phyloP scores from a whole-genome alignment of 2,329 filamentous ascomycete species.

The Canariomyces notabilis region DNA sequence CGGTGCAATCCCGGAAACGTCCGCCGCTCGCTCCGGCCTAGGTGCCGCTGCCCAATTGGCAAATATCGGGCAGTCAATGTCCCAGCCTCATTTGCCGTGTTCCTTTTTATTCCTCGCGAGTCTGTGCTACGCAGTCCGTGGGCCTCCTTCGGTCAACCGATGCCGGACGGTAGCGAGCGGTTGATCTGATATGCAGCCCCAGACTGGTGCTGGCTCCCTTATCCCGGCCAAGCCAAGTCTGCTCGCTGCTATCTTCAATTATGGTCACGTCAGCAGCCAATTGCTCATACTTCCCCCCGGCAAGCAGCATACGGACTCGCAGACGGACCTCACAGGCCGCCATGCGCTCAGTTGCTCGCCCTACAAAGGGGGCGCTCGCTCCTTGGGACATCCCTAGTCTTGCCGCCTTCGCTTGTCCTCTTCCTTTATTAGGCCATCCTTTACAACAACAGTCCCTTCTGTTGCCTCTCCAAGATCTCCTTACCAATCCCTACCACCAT shows the following conservation, averaged over 20 bases:
- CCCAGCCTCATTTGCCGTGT: slow-evolving; percentile 21
- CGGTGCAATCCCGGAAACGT: slow-evolving; percentile 17
- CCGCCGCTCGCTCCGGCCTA: slow-evolving; percentile 6
- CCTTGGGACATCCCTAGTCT: not conserved
- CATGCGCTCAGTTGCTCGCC: slow-evolving; percentile 6
- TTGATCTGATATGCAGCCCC: slow-evolving; percentile 20
- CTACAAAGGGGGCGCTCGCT: slow-evolving; percentile 14
- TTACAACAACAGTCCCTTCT: not conserved
- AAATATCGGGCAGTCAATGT: slow-evolving; percentile 11
- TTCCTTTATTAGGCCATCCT: not conserved
- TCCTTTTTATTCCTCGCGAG: slow-evolving; percentile 17
- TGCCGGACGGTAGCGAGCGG: slow-evolving; percentile 17
- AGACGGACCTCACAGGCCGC: slow-evolving; percentile 9
- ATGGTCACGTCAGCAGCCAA: slow-evolving; percentile 18
- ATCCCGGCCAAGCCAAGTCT: slow-evolving; percentile 15
- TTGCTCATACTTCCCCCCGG: slow-evolving; percentile 7
- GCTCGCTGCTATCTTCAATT: slow-evolving; percentile 10
- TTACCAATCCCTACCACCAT: slow-evolving; percentile 15
- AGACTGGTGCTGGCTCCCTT: slow-evolving; percentile 11
- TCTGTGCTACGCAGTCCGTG: slow-evolving; percentile 19
- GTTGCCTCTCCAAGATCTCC: not conserved
- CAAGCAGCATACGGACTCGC: not conserved
- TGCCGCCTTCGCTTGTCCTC: slow-evolving; percentile 8
- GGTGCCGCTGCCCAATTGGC: slow-evolving; percentile 16
- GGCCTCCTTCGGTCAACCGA: slow-evolving; percentile 18